Percentiles rank a stretch among this genome's conserved stretches.
Conservation (phyloP, 805 yeast genomes). For the Lipomyces starkeyi region DNA sequence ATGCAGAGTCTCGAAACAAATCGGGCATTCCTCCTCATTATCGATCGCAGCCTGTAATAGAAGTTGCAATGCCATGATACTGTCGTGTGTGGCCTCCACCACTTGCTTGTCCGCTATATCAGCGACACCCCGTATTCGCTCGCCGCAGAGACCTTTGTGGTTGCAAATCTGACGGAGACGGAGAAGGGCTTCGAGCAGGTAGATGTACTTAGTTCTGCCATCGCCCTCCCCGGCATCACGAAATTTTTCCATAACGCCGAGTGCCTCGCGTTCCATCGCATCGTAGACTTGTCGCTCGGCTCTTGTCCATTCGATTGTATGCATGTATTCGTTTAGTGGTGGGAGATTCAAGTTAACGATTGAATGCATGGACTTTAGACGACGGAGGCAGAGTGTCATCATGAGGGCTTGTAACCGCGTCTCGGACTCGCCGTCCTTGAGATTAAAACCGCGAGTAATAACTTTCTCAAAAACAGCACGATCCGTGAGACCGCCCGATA, state of each 20-base stretch:
- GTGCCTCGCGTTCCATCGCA: conserved; percentile 31
- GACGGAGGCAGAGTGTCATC: conserved; percentile 26
- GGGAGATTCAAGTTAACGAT: conserved; percentile 30
- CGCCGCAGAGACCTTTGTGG: conserved; percentile 50
- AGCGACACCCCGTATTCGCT: conserved; percentile 12
- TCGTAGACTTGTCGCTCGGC: conserved; percentile 29
- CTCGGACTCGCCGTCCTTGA: conserved; percentile 21
- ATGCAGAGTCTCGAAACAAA: conserved; percentile 28
- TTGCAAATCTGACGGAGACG: conserved; percentile 87
- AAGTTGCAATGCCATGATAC: conserved; percentile 26
- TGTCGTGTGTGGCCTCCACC: conserved; percentile 23
- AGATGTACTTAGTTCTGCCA: conserved; percentile 50
- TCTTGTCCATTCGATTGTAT: conserved; percentile 29
- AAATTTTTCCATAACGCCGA: conserved; percentile 10
- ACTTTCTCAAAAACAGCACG: conserved; percentile 10
- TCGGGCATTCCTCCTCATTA: conserved; percentile 32
- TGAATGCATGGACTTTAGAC: conserved; percentile 27
- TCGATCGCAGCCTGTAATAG: conserved; percentile 27
- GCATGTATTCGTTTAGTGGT: conserved; percentile 25
- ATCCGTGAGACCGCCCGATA: conserved; percentile 25
- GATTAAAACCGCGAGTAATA: conserved; percentile 17
- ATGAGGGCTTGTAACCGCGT: conserved; percentile 35
- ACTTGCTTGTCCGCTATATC: conserved; percentile 15
- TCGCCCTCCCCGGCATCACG: conserved; percentile 2
- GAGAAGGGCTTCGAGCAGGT: conserved; percentile 71